Evolutionary conservation across 306 rosid genomes (phyloP), one percentile per base, ranked within the genome.

Genomic region (Rosa multiflora): DNA sequence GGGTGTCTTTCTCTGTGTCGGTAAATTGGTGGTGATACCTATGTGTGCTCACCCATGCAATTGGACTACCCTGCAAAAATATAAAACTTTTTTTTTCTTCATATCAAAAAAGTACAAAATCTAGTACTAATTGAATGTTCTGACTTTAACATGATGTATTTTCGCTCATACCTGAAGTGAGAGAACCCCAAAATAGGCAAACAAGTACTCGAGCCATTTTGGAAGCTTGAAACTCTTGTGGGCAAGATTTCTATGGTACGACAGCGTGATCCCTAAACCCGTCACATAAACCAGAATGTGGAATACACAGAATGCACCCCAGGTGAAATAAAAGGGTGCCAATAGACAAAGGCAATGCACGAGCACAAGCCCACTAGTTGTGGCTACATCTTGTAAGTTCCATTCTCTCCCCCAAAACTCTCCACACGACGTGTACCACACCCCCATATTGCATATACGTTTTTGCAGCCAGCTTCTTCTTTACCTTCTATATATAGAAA

Each of bases 1-100:
- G 97, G 44, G 98, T 94, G 76, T 93, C 98, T 85, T 84, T 87
- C 62, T 89, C 91, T n/a, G 98, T 85, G 81, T 93, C 98, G 35
- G 37, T 32, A 32, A 32, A 32, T 32, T 32, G 37, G 37, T 32
- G 37, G 37, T 32, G 37, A 32, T 32, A 32, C 37, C 37, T 32
- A 32, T 32, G 37, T 32, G 37, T 32, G 37, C 37, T 32, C 37
- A 32, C 37, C 37, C 37, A 93, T 74, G 89, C 93, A 67, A 91
- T 87, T 43, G 98, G 98, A 69, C 81, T 91, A 15, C 93, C 98
- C 96, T 93, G 64, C 82, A 84, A 52, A 52, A 48, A 5, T 5
- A 14, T 14, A 52, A 0, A 42, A 43, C 8, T 1, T 43, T 0
- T 8, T 43, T 3, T 52, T 17, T 52, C n/a, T 52, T 14, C 6